Percentiles rank a stretch among this genome's conserved stretches.
Conservation (phyloP, 2,329 filamentous ascomycete species). For the Claviceps monticola region DNA sequence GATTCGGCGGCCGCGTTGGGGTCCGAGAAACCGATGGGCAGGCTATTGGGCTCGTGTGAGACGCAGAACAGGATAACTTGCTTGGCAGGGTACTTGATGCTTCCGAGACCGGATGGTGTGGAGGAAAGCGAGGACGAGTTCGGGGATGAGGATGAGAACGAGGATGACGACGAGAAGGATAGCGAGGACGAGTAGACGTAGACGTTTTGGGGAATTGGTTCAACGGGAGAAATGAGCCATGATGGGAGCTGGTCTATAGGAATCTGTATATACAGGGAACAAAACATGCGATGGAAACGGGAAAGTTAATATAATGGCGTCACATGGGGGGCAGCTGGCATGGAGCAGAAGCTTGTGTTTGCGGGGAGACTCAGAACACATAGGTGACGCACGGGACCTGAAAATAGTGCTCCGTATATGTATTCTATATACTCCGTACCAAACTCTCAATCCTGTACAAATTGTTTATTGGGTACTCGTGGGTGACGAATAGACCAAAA, state of each 20-base stretch:
- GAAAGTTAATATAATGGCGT: no score
- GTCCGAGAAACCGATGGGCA: constrained; percentile 35
- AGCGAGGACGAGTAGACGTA: not conserved
- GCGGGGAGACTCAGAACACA: no score
- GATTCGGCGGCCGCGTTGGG: constrained; percentile 4
- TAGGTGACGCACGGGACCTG: no score
- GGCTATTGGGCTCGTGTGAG: constrained; percentile 62
- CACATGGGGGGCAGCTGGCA: no score
- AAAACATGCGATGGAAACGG: no score
- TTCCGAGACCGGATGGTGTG: constrained; percentile 46
- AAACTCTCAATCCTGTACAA: no score
- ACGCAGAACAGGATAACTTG: constrained; percentile 86
- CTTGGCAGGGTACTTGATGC: constrained; percentile 74
- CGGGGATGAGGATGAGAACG: constrained; percentile 26
- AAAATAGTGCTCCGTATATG: no score
- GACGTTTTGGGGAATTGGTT: not conserved
- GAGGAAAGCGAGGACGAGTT: constrained; percentile 44
- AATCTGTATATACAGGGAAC: no score
- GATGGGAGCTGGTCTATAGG: not conserved
- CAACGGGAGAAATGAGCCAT: not conserved
- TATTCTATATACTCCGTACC: no score
- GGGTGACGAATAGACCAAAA: no score
- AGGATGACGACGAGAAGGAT: constrained; percentile 19
- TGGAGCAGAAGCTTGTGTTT: no score
- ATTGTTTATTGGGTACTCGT: no score